These are phyloP conservation scores for Lichtheimia ornata DNA, from an alignment of 371 early-diverging fungal species.

Conservation along the genomic window DNA sequence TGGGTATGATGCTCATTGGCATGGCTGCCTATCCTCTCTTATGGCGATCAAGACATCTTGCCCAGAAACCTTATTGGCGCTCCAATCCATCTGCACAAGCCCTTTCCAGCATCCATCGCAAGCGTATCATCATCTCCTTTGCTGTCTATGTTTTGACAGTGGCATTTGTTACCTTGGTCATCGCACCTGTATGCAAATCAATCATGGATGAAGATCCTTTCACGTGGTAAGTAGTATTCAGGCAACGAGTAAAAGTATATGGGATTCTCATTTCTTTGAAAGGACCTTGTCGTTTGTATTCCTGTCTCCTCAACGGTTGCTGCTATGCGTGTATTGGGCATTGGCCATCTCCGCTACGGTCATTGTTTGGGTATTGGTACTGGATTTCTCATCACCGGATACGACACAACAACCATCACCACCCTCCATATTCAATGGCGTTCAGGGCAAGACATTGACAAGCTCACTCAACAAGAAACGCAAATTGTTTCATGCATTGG, in stretches of 20 bases:
- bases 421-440: neutral
- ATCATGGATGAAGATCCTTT: conserved; percentile 59
- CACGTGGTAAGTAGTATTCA: conserved; percentile 46
- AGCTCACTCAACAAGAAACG: conserved; percentile 67
- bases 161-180: conserved; percentile 37
- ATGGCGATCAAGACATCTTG: conserved; percentile 48
- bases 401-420: conserved; percentile 1
- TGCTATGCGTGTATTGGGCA: conserved; percentile 64
- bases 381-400: conserved; percentile 42
- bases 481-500: conserved; percentile 87
- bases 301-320: conserved; percentile 41
- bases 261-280: neutral
- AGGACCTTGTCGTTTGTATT: conserved; percentile 60
- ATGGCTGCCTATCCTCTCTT: conserved; percentile 55
- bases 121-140: conserved; percentile 31
- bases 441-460: conserved; percentile 41
- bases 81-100: conserved; percentile 12
- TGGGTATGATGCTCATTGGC: conserved; percentile 75
- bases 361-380: conserved; percentile 51
- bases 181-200: conserved; percentile 50
- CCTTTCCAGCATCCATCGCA: conserved; percentile 12
- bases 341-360: conserved; percentile 56
- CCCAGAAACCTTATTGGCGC: conserved; percentile 53
- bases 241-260: neutral
- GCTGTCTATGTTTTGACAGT: conserved; percentile 44